Base-by-base conservation (phyloP, 2,329 filamentous ascomycete species). In the Magnaporthiopsis poae region DNA sequence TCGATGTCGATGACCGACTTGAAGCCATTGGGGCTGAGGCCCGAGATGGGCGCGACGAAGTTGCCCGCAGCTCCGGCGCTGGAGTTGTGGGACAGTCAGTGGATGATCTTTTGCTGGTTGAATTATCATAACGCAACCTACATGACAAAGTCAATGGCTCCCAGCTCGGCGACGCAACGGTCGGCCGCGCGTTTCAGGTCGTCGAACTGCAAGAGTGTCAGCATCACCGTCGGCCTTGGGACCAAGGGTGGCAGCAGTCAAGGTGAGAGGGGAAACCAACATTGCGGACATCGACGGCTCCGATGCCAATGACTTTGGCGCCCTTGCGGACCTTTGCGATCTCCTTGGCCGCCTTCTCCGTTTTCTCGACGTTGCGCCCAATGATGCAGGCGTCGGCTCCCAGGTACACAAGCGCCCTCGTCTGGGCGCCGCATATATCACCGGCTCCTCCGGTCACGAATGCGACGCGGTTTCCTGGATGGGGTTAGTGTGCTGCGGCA, bases 1-100 rank as follows among this genome's bases (percentile, higher is more conserved):
- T 98, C 95, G 73, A 99, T 99, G 69, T 98, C 95, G 73, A 98
- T 94, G 70, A 99, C 95, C 0, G 91, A 84, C 77, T 93, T 96
- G 86, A 99, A 96, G 3, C 91, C 95, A 75, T 98, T 98, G 67
- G 90, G 79, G 60, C 87, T 92, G 64, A 98, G 85, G 69, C 89
- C 89, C 60, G 89, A 85, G 68, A 98, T 89, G 5, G 94, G 90
- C 0, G 92, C 90, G 29, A 99, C 83, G 77, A 98, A 99, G 78
- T 99, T 99, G 68, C 95, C 95, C 25, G 95, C 95, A 18, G 95
- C 95, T 64, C 95, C 95, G 27, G 94, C 94, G 75, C 90, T 95
- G 72, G 52, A 27, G 12, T 46, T 46, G 39, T 2, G 15, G 36
- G 1, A 29, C 52, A 52, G 68, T 67, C 36, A 69, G 52, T 66